These are phyloP conservation scores for Piper betle DNA, from an alignment of 164 flowering plant species.

Conservation along the genomic window DNA sequence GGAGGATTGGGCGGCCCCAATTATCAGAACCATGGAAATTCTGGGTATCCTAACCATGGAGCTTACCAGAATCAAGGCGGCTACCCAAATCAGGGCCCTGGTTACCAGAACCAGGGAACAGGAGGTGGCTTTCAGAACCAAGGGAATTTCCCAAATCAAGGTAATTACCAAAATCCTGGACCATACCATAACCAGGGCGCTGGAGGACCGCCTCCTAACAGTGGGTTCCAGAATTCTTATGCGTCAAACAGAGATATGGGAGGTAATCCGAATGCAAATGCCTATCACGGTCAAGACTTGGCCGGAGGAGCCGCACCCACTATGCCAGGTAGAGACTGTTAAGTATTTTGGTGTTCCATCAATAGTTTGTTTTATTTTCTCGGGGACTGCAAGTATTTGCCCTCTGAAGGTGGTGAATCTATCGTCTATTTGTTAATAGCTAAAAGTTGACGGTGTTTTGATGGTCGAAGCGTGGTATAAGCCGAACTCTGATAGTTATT, in stretches of 20 bases:
- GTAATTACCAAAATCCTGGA: neutral
- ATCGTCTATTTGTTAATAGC: too few species aligned
- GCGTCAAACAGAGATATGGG: neutral
- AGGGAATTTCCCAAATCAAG: neutral
- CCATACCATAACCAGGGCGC: neutral
- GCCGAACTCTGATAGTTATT: too few species aligned
- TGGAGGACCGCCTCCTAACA: neutral
- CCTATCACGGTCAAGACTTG: neutral
- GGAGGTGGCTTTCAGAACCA: neutral
- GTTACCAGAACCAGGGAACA: slow-evolving; percentile 1
- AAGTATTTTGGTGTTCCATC: neutral
- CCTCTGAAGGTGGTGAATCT: too few species aligned
- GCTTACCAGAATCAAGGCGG: neutral
- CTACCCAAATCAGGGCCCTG: neutral
- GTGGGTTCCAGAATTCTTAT: neutral
- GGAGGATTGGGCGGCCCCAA: neutral
- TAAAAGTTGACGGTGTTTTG: too few species aligned
- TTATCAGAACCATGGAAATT: neutral
- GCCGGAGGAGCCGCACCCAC: neutral
- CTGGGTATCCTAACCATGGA: neutral
- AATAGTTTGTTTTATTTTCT: too few species aligned
- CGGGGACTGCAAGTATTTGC: too few species aligned
- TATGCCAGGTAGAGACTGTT: neutral
- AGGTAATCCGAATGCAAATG: neutral
- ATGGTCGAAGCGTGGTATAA: too few species aligned